Evolutionary conservation across 2,329 filamentous ascomycete genomes (phyloP), one percentile per base, ranked within the genome.

Genomic region (Dissoconium aciculare): DNA sequence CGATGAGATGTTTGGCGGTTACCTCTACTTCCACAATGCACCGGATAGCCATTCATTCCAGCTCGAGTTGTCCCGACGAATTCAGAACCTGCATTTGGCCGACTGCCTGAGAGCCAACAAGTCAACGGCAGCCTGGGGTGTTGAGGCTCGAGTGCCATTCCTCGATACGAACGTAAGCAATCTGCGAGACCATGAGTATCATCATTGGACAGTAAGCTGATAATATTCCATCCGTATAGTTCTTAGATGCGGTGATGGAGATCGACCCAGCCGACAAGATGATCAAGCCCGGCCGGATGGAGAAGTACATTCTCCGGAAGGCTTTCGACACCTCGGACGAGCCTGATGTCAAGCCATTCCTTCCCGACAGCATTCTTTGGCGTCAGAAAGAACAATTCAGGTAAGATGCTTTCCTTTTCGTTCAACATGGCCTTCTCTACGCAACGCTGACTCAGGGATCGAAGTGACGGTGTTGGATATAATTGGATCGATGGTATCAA

Each of bases 351-450:
- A 60, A 78, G 43, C 74, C 87, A 5, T 98, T 94, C 63, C 73
- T 98, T 11, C 87, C 89, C 5, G 77, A 93, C 11, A 74, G 84
- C 55, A 95, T 95, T 47, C 74, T 98, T 36, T 98, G 82, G 79
- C 71, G 89, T 53, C 89, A 98, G 62, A 98, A 98, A 73, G 87
- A 95, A 65, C 89, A 95, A 64, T 95, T 98, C 66, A 89, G 35
- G n/a, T n/a, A n/a, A n/a, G n/a, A n/a, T n/a, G n/a, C n/a, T 79
- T n/a, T n/a, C n/a, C n/a, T 36, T n/a, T n/a, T n/a, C n/a, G n/a
- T n/a, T n/a, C n/a, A n/a, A n/a, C n/a, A n/a, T n/a, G n/a, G n/a
- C n/a, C n/a, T n/a, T n/a, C n/a, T n/a, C n/a, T n/a, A n/a, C n/a
- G n/a, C n/a, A n/a, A n/a, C n/a, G n/a, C n/a, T n/a, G n/a, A n/a